Evolutionary conservation across 2,329 filamentous ascomycete species (phyloP).

Genomic region (Coniella lustricola): DNA sequence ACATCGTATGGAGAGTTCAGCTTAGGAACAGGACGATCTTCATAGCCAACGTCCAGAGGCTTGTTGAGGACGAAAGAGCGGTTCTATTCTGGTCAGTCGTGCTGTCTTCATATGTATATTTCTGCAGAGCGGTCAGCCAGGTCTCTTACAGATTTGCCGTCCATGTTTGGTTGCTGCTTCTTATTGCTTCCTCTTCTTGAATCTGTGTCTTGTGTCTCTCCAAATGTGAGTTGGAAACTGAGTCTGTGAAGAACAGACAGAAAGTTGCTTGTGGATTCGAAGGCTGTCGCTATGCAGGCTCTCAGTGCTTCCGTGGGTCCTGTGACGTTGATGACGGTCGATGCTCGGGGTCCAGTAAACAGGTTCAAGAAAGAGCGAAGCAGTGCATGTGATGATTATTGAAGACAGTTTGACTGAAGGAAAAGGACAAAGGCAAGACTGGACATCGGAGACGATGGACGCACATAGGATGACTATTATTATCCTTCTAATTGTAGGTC

Average conservation of each 20-base stretch:
- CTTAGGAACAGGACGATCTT: conserved; percentile 66
- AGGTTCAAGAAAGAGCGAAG: neutral
- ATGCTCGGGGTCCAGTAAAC: neutral
- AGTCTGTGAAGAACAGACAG: too few species aligned
- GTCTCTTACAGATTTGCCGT: conserved; percentile 26
- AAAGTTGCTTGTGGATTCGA: too few species aligned
- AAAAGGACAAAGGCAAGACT: too few species aligned
- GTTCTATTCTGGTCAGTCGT: conserved; percentile 51
- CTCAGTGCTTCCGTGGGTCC: neutral
- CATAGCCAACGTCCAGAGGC: conserved; percentile 63
- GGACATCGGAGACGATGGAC: too few species aligned
- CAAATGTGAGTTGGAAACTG: neutral
- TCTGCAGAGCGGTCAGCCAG: too few species aligned
- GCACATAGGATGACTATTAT: too few species aligned
- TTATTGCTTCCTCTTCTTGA: too few species aligned
- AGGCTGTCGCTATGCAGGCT: neutral
- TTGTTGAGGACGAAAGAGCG: conserved; percentile 80
- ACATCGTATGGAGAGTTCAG: conserved; percentile 66
- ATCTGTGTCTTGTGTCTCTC: conserved; percentile 7
- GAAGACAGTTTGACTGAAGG: too few species aligned
- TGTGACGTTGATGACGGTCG: conserved; percentile 10
- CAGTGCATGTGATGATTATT: too few species aligned
- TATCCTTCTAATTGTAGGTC: too few species aligned
- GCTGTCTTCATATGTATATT: neutral
- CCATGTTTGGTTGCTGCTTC: too few species aligned